phyloP scores from a whole-genome alignment of 371 early-diverging fungal species.

The Mortierella sp. region DNA sequence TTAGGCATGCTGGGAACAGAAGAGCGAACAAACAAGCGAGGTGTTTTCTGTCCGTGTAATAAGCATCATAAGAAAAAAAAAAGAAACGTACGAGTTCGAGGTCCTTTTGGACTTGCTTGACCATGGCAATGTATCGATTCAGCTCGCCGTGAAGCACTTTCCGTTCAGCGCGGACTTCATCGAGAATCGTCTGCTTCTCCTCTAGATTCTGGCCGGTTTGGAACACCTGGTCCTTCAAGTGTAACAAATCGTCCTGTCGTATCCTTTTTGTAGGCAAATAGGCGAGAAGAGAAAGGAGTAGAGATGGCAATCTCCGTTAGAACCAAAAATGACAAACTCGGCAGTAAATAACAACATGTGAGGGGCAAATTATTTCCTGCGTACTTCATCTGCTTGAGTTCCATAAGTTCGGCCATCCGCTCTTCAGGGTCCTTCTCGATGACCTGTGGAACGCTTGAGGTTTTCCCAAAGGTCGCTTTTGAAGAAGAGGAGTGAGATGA shows the following conservation, averaged over 20 bases:
- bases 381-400: conserved; percentile 49
- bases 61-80: neutral
- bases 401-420: conserved; percentile 41
- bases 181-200: conserved; percentile 42
- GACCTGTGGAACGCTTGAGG: neutral
- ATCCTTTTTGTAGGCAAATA: conserved; percentile 19
- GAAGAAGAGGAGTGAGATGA: neutral
- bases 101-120: conserved; percentile 48
- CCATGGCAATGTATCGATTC: conserved; percentile 36
- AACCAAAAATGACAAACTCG: neutral
- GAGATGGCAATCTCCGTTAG: neutral
- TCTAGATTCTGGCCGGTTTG: conserved; percentile 40
- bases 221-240: conserved; percentile 41
- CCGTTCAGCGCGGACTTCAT: conserved; percentile 38
- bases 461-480: neutral
- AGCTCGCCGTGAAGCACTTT: conserved; percentile 42
- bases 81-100: conserved; percentile 34
- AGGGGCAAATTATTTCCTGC: neutral
- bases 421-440: conserved; percentile 45
- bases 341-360: neutral
- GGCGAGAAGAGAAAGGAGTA: neutral
- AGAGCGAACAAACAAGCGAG: neutral
- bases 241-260: conserved; percentile 45
- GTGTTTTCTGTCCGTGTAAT: neutral
- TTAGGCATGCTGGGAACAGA: neutral